Evolutionary conservation across 345 rosid genomes (phyloP).

Genomic region (Moringa oleifera): DNA sequence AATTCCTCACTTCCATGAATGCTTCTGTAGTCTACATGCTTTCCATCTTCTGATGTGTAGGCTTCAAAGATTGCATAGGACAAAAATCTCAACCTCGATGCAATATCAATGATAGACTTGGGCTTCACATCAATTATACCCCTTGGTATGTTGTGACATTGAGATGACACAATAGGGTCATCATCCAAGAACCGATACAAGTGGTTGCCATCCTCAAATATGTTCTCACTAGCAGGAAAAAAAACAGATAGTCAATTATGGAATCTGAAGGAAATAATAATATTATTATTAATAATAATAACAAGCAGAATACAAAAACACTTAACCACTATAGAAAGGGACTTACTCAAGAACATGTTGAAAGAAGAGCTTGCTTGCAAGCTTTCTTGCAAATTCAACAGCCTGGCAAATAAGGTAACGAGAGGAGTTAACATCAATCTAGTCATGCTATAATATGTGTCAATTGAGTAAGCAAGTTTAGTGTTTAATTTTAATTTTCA

Average conservation of each 20-base stretch:
- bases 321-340: conserved; percentile 2
- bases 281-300: conserved; percentile 4
- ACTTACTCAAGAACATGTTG: conserved; percentile 74
- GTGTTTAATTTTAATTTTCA: no score
- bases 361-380: conserved; percentile 68
- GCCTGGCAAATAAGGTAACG: conserved; percentile 35
- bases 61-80: conserved; percentile 68
- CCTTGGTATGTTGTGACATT: conserved; percentile 75
- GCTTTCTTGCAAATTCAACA: conserved; percentile 73
- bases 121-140: conserved; percentile 77
- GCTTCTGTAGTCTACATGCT: conserved; percentile 80
- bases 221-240: conserved; percentile 51
- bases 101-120: conserved; percentile 58
- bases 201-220: conserved; percentile 78
- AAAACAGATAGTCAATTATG: background rate
- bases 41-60: conserved; percentile 68
- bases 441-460: no score
- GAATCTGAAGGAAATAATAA: no score
- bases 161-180: conserved; percentile 66
- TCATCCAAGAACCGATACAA: conserved; percentile 76
- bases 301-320: conserved; percentile 5
- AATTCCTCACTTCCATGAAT: conserved; percentile 94
- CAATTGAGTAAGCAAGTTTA: no score
- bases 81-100: conserved; percentile 61
- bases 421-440: no score